Evolutionary conservation across 2,329 filamentous ascomycete genomes (phyloP), one percentile per base, ranked within the genome.

Genomic region (Alternaria sp.): DNA sequence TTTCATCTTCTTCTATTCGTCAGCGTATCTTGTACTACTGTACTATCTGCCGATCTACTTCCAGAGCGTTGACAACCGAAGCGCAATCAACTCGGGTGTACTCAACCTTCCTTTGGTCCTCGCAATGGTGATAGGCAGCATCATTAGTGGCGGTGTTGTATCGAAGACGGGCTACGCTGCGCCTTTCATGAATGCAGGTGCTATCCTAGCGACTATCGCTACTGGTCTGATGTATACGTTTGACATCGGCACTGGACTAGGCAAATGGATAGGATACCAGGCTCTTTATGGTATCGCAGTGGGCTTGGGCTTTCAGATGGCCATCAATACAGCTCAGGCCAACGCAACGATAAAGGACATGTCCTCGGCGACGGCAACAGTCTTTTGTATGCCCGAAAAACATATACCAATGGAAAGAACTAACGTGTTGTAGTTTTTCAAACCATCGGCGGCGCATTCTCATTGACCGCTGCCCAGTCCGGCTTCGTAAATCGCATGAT

Each of bases 31-130:
- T 54, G 28, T 80, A 7, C 47, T 80, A 1, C 62, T 83, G 5
- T 84, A 82, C 71, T 83, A 82, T 63, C 70, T 84, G 0, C 82
- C 82, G 3, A 80, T 85, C 34, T 84, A 82, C 65, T 85, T 85
- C 71, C 83, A 85, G 66, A 72, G 75, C 1, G 75, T 83, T 6
- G 64, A 69, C n/a, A 71, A 72, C 43, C 70, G 73, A 7, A 73
- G 62, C 12, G 74, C 82, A 0, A 69, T 75, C 16, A 57, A 68
- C n/a, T 79, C 75, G 2, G 82, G 82, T 5, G 73, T 84, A 7
- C 66, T 75, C 22, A 82, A 80, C 44, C 64, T 84, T 12, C 78
- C 81, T 7, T 61, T 82, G 14, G 75, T 84, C 7, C 52, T 84
- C 6, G 53, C 73, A 5, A 53, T 70, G 28, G 67, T 62, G 5